Percentiles rank a stretch among this genome's conserved stretches.
phyloP scores from a whole-genome alignment of 1,284 basidiomycete genomes.

The Fomes fomentarius region DNA sequence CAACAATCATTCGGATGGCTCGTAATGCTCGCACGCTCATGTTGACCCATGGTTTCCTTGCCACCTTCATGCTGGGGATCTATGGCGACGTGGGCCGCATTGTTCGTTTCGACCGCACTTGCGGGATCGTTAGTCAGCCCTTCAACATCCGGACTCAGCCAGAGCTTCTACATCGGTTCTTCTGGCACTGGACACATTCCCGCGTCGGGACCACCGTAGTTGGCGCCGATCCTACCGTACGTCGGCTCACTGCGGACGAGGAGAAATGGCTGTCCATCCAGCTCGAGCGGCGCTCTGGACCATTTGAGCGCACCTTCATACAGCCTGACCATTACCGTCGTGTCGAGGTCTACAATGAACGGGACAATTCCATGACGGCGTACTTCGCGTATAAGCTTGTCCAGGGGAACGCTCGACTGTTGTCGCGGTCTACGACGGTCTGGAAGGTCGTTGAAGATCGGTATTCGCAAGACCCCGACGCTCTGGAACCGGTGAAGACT shows the following conservation, averaged over 20 bases:
- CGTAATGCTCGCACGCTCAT: conserved; percentile 11
- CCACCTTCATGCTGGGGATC: conserved; percentile 11
- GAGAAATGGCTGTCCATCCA: not conserved
- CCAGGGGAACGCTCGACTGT: conserved; percentile 14
- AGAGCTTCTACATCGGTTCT: conserved; percentile 3
- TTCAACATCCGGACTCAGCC: not conserved
- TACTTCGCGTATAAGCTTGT: conserved; percentile 12
- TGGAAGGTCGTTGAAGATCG: not conserved
- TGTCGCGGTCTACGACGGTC: conserved; percentile 17
- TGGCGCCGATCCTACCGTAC: not conserved
- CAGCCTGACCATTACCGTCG: no score
- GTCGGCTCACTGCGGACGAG: not conserved
- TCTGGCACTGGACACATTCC: conserved; percentile 8
- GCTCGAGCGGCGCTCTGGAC: not conserved
- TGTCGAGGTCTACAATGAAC: not conserved
- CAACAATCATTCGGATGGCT: not conserved
- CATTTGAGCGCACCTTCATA: no score
- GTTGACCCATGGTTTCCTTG: conserved; percentile 12
- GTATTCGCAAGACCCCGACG: not conserved
- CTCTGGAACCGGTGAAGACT: not conserved
- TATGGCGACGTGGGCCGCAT: conserved; percentile 8
- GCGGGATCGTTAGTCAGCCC: not conserved
- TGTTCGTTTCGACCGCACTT: conserved; percentile 5
- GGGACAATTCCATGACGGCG: not conserved
- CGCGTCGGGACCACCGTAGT: not conserved